Percentiles rank a stretch among this genome's conserved stretches.
Conservation (phyloP, 768 basidiomycete genomes). For the Tulasnella sp. region DNA sequence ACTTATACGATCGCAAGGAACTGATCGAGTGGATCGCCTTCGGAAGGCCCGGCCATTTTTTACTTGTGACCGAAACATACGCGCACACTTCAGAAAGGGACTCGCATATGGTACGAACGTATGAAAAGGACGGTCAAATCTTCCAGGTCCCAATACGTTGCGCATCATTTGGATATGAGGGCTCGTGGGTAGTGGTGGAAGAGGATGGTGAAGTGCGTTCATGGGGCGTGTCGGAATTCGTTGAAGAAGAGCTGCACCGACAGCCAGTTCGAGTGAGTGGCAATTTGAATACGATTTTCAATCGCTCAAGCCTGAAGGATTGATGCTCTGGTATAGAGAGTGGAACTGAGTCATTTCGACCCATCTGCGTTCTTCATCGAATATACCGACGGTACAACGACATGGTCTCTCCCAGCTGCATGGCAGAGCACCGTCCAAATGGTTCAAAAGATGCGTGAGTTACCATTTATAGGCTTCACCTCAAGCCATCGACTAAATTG, state of each 20-base stretch:
- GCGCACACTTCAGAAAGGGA: not conserved
- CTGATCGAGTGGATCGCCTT: constrained; percentile 8
- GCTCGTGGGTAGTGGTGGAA: not conserved
- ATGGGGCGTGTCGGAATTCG: not conserved
- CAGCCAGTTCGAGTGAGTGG: constrained; percentile 1
- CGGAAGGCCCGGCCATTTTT: not conserved
- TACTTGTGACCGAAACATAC: not conserved
- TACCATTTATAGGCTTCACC: too few relatives aligned
- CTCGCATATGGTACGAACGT: not conserved
- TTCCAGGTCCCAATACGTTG: not conserved
- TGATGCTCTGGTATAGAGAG: not conserved
- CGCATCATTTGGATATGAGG: not conserved
- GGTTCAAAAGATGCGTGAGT: not conserved
- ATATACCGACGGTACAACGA: constrained; percentile 1
- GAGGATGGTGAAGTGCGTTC: not conserved
- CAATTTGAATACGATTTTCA: not conserved
- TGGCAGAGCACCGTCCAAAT: not conserved
- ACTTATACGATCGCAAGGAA: not conserved
- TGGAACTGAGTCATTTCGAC: not conserved
- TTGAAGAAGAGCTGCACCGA: not conserved
- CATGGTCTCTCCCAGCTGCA: not conserved
- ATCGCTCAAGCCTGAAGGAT: too few relatives aligned
- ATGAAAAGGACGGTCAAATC: not conserved
- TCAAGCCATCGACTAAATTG: too few relatives aligned
- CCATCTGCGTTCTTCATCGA: not conserved